Conservation (phyloP, 83 land plant genomes). For the Picea mariana region DNA sequence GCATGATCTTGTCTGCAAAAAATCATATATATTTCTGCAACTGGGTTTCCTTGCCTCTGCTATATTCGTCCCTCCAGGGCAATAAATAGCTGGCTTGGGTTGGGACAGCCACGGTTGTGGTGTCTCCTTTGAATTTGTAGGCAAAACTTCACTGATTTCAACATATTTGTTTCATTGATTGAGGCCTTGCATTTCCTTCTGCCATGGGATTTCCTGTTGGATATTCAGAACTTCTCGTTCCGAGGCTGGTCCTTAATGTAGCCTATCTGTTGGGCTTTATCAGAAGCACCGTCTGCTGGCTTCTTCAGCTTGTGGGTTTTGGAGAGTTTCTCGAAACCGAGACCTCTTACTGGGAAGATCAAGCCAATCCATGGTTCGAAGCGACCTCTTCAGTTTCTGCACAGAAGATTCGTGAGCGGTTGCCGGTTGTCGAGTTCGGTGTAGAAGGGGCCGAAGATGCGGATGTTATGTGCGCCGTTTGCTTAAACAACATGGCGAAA, state of each 20-base stretch:
- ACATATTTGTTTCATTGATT: too few species aligned
- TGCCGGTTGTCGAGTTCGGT: neutral
- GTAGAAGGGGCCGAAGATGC: neutral
- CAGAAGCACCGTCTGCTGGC: constrained; percentile 20
- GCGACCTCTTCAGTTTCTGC: neutral
- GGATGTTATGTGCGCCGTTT: constrained; percentile 16
- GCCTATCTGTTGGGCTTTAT: constrained; percentile 36
- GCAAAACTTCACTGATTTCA: too few species aligned
- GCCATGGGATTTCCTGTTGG: constrained; percentile 64
- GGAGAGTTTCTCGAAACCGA: constrained; percentile 51
- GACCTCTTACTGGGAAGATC: constrained; percentile 21
- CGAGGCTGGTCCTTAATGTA: constrained; percentile 37
- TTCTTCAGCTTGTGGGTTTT: constrained; percentile 38
- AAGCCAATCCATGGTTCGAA: neutral
- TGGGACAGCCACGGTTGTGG: too few species aligned
- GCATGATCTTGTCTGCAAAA: too few species aligned
- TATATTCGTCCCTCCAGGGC: too few species aligned
- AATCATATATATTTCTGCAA: too few species aligned
- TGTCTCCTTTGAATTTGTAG: too few species aligned
- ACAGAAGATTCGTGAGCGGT: neutral
- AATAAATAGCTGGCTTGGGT: too few species aligned
- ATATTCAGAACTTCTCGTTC: constrained; percentile 53
- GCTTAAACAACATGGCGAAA: constrained; percentile 14
- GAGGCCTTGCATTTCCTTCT: neutral
- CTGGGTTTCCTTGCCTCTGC: too few species aligned